Base-by-base conservation (phyloP, 2,329 filamentous ascomycete species). In the Plenodomus biglobosus region DNA sequence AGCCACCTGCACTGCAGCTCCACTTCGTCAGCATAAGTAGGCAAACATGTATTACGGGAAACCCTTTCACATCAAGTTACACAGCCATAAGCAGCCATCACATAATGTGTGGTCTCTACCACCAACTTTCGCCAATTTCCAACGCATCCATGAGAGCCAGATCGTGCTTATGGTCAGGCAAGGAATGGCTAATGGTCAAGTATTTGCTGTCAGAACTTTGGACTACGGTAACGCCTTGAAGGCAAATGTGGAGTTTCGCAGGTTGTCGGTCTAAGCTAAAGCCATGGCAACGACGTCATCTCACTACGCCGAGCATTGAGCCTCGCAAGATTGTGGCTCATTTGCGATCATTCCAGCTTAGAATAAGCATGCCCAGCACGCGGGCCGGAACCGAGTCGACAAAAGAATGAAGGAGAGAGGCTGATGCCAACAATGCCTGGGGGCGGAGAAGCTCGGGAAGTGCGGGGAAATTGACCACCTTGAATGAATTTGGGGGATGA, bases 281-380 rank as follows among this genome's bases (percentile, higher is more conserved):
- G 48, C 39, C 54, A 59, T 56, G 54, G 45, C 48, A 52, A 32
- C 35, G 40, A 48, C 54, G 54, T 50, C 54, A 59, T 56, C 39
- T 44, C 50, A 53, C 42, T 46, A 27, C 38, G 45, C 49, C 49
- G 19, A 57, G 54, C 46, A 44, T 40, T 13, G 18, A 18, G 21
- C 41, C 35, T 41, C 48, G 40, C 40, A 38, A 46, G 54, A 56
- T 56, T 38, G 39, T 36, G 40, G 49, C 40, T 44, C 38, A 19
- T 18, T 15, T 27, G 24, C 50, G 52, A 53, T 53, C 39, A 27
- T 24, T n/a, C 22, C 20, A 45, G 20, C n/a, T 2, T 22, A 15
- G 5, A 38, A 38, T 45, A 45, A 44, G 44, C 44, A 39, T 18
- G 38, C 50, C 41, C n/a, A 53, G 47, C 27, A 16, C 19, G 18